These are phyloP conservation scores for Yamadazyma conglobata DNA, from an alignment of 1,139 yeast genomes.

Conservation along the genomic window DNA sequence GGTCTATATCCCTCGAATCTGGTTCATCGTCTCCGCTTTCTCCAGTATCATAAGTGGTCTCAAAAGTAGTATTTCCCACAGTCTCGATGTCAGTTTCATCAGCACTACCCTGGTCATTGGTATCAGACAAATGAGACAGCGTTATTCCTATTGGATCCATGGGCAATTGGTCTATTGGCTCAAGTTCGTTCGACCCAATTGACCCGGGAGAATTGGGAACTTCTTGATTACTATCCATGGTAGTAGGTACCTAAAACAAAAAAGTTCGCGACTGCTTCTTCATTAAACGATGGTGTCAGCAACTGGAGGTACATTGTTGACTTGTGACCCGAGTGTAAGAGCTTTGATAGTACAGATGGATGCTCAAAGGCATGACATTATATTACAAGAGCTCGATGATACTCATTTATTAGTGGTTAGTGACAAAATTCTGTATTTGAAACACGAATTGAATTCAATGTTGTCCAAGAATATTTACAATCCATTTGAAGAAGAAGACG, in stretches of 20 bases:
- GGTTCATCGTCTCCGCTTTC: constrained; percentile 8
- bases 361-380: constrained; percentile 66
- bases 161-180: too few relatives aligned
- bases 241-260: too few relatives aligned
- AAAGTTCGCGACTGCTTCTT: too few relatives aligned
- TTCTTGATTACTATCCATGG: too few relatives aligned
- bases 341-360: constrained; percentile 84
- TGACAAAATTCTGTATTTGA: constrained; percentile 69
- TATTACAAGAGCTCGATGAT: constrained; percentile 83
- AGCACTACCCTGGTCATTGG: too few relatives aligned
- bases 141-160: too few relatives aligned
- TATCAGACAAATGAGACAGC: too few relatives aligned
- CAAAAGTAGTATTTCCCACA: constrained; percentile 18
- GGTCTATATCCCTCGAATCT: neutral
- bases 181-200: too few relatives aligned
- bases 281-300: constrained; percentile 38
- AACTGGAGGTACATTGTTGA: constrained; percentile 43
- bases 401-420: constrained; percentile 82
- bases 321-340: constrained; percentile 85
- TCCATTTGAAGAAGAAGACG: constrained; percentile 69
- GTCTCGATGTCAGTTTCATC: constrained; percentile 12
- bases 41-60: constrained; percentile 15
- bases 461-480: constrained; percentile 81
- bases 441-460: constrained; percentile 68
- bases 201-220: too few relatives aligned